Evolutionary conservation across 306 rosid genomes (phyloP).

Genomic region (Glycine latifolia): DNA sequence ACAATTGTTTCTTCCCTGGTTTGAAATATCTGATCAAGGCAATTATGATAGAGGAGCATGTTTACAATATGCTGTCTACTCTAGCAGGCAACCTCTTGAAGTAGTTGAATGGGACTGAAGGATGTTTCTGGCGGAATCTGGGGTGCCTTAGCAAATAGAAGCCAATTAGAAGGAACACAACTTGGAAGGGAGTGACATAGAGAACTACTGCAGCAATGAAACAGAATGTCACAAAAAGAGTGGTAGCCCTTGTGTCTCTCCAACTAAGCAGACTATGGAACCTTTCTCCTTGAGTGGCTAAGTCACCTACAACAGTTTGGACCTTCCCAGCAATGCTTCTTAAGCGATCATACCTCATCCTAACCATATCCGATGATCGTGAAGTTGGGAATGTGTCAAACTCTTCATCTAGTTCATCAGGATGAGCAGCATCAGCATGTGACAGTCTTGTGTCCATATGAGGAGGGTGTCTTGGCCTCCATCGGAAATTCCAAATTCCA

Average conservation of each 20-base stretch:
- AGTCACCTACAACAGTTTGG: slow-evolving; percentile 78
- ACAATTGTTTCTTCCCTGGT: slow-evolving; percentile 7
- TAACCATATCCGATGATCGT: slow-evolving; percentile 53
- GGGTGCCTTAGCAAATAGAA: slow-evolving; percentile 77
- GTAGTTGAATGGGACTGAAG: slow-evolving; percentile 77
- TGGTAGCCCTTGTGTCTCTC: slow-evolving; percentile 87
- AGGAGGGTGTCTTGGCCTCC: slow-evolving; percentile 82
- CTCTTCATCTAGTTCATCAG: slow-evolving; percentile 82
- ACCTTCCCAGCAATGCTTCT: slow-evolving; percentile 78
- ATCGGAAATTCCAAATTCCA: slow-evolving; percentile 79
- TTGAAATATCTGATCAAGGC: slow-evolving; percentile 13
- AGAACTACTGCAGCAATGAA: slow-evolving; percentile 70
- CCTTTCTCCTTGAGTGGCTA: slow-evolving; percentile 88
- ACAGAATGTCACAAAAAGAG: slow-evolving; percentile 67
- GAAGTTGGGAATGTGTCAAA: slow-evolving; percentile 86
- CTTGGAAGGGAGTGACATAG: slow-evolving; percentile 79
- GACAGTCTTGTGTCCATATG: slow-evolving; percentile 83
- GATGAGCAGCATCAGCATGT: slow-evolving; percentile 71
- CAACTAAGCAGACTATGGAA: slow-evolving; percentile 75
- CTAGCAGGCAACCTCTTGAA: slow-evolving; percentile 81
- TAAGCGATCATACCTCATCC: slow-evolving; percentile 79
- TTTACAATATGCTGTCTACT: slow-evolving; percentile 73
- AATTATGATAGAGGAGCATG: background rate
- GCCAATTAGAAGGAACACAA: slow-evolving; percentile 62
- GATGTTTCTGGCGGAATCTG: slow-evolving; percentile 72